These are phyloP conservation scores for Verbena officinalis DNA, from an alignment of 257 asterid species.

Conservation along the genomic window DNA sequence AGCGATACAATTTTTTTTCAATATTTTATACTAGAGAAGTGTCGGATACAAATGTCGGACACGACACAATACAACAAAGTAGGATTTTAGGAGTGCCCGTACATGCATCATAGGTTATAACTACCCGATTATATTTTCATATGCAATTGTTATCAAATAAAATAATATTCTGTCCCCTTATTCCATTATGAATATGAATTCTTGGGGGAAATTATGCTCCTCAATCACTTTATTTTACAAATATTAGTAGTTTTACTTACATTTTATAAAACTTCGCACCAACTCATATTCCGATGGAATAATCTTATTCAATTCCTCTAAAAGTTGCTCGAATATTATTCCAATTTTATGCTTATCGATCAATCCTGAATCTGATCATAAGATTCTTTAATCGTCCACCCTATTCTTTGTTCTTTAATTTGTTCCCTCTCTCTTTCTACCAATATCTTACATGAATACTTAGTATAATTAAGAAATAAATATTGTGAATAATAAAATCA, in stretches of 20 bases:
- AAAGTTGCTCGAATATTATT: constrained; percentile 20
- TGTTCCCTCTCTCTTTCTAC: not conserved
- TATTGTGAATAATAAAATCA: not conserved
- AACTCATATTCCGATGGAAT: constrained; percentile 27
- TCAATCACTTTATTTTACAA: no score
- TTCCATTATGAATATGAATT: not conserved
- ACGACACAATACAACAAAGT: no score
- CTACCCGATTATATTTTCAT: constrained; percentile 1
- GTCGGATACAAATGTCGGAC: no score
- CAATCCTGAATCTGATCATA: constrained; percentile 33
- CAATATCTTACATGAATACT: not conserved
- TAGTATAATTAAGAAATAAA: not conserved
- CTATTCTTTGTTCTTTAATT: not conserved
- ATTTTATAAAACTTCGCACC: no score
- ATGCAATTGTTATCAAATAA: not conserved
- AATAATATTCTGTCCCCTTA: not conserved
- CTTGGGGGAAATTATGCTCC: not conserved
- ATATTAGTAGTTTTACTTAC: no score
- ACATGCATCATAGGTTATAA: no score
- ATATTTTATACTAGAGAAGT: no score
- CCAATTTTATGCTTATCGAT: constrained; percentile 35
- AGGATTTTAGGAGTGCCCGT: no score
- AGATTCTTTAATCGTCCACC: constrained; percentile 18
- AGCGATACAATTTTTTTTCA: no score
- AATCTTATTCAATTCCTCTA: constrained; percentile 22